Evolutionary conservation across 2,329 filamentous ascomycete genomes (phyloP).

Genomic region (Raffaelea deltoideospora): DNA sequence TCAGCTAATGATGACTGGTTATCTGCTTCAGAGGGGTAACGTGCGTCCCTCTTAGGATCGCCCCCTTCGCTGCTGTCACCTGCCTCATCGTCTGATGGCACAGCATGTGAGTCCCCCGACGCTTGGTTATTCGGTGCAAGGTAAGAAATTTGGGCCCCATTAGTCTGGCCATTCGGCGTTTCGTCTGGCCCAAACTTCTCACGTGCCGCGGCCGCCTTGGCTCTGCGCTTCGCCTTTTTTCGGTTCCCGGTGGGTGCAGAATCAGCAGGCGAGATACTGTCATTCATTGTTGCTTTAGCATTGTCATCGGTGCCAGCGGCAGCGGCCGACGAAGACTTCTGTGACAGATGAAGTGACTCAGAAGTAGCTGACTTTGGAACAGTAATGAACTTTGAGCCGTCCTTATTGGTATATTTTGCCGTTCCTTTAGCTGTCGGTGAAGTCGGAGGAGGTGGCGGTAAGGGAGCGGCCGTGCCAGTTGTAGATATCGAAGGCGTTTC

Average conservation of each 20-base stretch:
- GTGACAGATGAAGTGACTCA: slow-evolving; percentile 39
- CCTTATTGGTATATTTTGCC: slow-evolving; percentile 51
- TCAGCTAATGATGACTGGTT: slow-evolving; percentile 15
- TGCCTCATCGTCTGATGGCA: slow-evolving; percentile 34
- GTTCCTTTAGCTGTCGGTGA: slow-evolving; percentile 37
- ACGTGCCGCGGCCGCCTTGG: slow-evolving; percentile 62
- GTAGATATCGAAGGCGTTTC: slow-evolving; percentile 5
- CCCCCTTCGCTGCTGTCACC: slow-evolving; percentile 39
- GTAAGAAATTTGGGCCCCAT: too few relatives aligned
- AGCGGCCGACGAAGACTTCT: slow-evolving; percentile 13
- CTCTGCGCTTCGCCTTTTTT: slow-evolving; percentile 88
- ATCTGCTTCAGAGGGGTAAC: slow-evolving; percentile 10
- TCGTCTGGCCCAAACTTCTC: slow-evolving; percentile 30
- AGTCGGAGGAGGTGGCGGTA: slow-evolving; percentile 19
- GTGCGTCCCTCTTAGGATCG: background rate
- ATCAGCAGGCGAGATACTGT: too few relatives aligned
- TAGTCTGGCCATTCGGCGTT: slow-evolving; percentile 27
- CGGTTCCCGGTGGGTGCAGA: slow-evolving; percentile 47
- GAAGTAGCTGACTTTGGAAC: slow-evolving; percentile 40
- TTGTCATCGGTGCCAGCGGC: slow-evolving; percentile 4
- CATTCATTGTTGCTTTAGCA: too few relatives aligned
- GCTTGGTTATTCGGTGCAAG: slow-evolving; percentile 11
- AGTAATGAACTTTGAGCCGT: slow-evolving; percentile 55
- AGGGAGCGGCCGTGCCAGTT: background rate
- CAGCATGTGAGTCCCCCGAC: slow-evolving; percentile 12